Evolutionary conservation across 768 basidiomycete genomes (phyloP), one percentile per base, ranked within the genome.

Genomic region (Grammothele lineata): DNA sequence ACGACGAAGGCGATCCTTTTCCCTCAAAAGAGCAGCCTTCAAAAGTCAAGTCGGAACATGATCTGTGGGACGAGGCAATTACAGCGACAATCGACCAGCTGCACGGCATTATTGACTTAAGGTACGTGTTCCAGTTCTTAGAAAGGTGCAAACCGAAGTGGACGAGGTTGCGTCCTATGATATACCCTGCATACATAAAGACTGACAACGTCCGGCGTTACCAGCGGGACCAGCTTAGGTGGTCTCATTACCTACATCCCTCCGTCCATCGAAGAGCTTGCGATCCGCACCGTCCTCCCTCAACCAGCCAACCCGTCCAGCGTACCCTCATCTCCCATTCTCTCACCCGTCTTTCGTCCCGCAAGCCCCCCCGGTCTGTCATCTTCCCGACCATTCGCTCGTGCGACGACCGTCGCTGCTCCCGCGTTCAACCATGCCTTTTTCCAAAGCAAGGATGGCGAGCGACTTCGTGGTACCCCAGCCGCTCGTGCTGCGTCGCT

Each of bases 61-160:
- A 73, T 37, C 59, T 75, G 7, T 83, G 79, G 80, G 77, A 77
- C 2, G 62, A 67, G 5, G 75, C 71, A 1, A 67, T 74, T 34
- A 61, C 62, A 0, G 56, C 57, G 14, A 72, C 74, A 0, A 66
- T 82, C 22, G 74, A 80, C 46, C 67, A 65, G 3, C 75, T 71
- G 3, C 63, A 72, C 42, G 76, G 78, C 8, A 65, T 66, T 38
- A 73, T 86, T 44, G 68, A 76, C 41, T 66, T 87, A n/a, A 71
- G 70, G 85, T 83, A 60, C 38, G 70, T 66, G 26, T 39, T n/a
- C n/a, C n/a, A n/a, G n/a, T n/a, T n/a, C n/a, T n/a, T n/a, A n/a
- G n/a, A n/a, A n/a, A n/a, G n/a, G n/a, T n/a, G n/a, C n/a, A n/a
- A n/a, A n/a, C n/a, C n/a, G n/a, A n/a, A n/a, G n/a, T n/a, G n/a